Base-by-base conservation (phyloP, 1,284 basidiomycete species). In the Heterobasidion occidentale region DNA sequence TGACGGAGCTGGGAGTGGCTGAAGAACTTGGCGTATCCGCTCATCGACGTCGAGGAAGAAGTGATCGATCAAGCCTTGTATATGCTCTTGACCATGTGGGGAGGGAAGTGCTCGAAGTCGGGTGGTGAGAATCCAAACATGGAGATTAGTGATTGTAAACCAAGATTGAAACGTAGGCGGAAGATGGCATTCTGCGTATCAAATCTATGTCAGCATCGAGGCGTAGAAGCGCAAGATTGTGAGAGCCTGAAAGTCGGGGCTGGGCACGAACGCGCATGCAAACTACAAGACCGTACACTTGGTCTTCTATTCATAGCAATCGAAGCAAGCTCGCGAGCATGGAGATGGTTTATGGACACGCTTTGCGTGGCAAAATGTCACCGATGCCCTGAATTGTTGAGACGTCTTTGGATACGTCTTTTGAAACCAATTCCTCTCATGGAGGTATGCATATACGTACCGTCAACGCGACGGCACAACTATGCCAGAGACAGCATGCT, bases 131-230 rank as follows among this genome's bases (percentile, higher is more conserved):
- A 98, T 77, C 85, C 95, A 94, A 56, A 98, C 77, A 71, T 99
- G 95, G 45, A 98, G 78, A 61, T 96, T 94, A 48, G 94, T 94
- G 55, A 98, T 77, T 34, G 93, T 93, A 75, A 98, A 98, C 92
- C 95, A 99, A 6, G 94, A 92, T 69, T 98, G 95, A 70, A 98
- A 98, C 0, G 96, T 98, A 7, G 89, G 87, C 2, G 96, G 95
- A 12, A 99, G 77, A 52, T 79, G 77, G 67, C 93, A 98, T 62
- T 87, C 95, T 94, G 61, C 48, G n/a, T 35, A 42, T n/a, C 4
- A 11, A 42, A 8, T 12, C 7, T 42, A 42, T 42, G 38, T n/a
- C 11, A 42, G 38, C 38, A 12, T n/a, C 38, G 38, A 11, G 12
- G 38, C 6, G 38, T 11, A 42, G 38, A 42, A 42, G n/a, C 12